These are phyloP conservation scores for Colletotrichum limetticola DNA, from an alignment of 2,329 filamentous ascomycete species.

Conservation along the genomic window DNA sequence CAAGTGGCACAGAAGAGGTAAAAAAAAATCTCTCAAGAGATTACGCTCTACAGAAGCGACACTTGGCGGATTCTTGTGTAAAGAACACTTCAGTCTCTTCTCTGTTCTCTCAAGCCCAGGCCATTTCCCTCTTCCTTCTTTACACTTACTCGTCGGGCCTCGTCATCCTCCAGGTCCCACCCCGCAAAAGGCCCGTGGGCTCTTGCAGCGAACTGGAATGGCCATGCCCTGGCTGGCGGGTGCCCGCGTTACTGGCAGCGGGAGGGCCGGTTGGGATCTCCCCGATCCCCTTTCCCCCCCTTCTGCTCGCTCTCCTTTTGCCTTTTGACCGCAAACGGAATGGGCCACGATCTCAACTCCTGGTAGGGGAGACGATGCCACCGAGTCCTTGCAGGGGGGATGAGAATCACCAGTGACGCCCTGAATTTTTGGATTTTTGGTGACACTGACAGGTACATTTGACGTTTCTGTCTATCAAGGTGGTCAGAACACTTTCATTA, in stretches of 20 bases:
- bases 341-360: slow-evolving; percentile 6
- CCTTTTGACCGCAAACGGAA: slow-evolving; percentile 10
- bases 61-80: not conserved
- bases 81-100: not conserved
- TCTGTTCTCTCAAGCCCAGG: not conserved
- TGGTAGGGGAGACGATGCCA: not conserved
- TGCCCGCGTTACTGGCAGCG: slow-evolving; percentile 7
- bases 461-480: not conserved
- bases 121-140: not conserved
- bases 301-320: not conserved
- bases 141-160: not conserved
- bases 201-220: not conserved
- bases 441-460: not conserved
- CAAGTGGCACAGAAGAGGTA: not conserved
- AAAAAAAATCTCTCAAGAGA: not conserved
- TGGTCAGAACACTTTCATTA: not conserved
- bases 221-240: not conserved
- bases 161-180: not conserved
- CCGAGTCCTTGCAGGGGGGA: not conserved
- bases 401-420: not conserved
- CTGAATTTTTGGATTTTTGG: not conserved
- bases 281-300: not conserved
- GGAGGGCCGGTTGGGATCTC: slow-evolving; percentile 26
- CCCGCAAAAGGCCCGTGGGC: slow-evolving; percentile 20
- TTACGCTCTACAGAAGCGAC: not conserved